These are phyloP conservation scores for Quercus gilva DNA, from an alignment of 306 rosid species.

Conservation along the genomic window DNA sequence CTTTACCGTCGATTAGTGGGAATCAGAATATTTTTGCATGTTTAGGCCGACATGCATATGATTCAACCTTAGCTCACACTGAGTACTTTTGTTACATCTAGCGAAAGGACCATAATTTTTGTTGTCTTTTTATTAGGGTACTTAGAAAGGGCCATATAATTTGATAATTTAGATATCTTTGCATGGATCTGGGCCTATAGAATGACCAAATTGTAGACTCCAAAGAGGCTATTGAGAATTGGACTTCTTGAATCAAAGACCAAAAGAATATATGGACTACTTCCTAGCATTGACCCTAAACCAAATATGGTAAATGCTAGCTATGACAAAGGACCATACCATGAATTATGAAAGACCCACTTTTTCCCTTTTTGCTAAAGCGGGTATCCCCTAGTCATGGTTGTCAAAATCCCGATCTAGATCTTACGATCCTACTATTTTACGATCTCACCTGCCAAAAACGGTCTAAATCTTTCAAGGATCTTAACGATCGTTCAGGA, in stretches of 20 bases:
- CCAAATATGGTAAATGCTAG: no score
- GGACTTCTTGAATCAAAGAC: not conserved
- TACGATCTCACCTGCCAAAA: no score
- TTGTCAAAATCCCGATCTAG: no score
- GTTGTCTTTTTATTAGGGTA: no score
- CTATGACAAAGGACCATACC: no score
- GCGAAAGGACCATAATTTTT: not conserved
- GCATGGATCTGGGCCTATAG: not conserved
- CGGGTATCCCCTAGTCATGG: not conserved
- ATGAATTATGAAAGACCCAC: not conserved
- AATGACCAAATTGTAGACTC: not conserved
- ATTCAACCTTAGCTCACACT: not conserved
- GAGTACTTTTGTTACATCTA: constrained; percentile 2
- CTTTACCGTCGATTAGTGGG: constrained; percentile 8
- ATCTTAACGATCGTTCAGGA: no score
- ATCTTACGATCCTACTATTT: no score
- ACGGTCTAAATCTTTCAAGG: no score
- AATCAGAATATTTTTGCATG: constrained; percentile 26
- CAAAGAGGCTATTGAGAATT: not conserved
- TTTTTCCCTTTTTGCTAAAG: not conserved
- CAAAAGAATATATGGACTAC: not conserved
- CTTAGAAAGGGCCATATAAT: not conserved
- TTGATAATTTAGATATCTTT: not conserved
- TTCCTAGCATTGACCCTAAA: no score
- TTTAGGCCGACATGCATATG: not conserved